Conservation (phyloP, 805 yeast species). For the Middelhovenomyces tepae region DNA sequence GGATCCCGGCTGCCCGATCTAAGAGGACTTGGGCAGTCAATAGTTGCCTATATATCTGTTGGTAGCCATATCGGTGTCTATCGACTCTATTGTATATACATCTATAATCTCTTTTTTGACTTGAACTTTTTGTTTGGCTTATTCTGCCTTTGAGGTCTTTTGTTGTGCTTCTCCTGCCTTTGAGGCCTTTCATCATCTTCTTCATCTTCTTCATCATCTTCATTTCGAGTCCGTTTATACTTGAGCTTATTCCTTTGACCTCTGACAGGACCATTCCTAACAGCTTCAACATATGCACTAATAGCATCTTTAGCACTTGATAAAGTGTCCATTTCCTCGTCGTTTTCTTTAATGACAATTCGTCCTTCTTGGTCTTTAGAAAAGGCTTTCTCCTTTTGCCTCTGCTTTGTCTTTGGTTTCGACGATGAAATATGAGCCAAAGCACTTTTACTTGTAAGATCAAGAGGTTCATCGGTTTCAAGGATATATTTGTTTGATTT, state of each 20-base stretch:
- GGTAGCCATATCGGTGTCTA: too few relatives aligned
- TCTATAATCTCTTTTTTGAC: too few relatives aligned
- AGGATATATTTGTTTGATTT: slow-evolving; percentile 51
- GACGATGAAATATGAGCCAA: slow-evolving; percentile 84
- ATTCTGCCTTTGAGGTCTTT: too few relatives aligned
- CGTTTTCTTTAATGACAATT: slow-evolving; percentile 49
- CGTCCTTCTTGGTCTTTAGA: slow-evolving; percentile 54
- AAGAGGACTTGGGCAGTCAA: too few relatives aligned
- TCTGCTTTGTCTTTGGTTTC: slow-evolving; percentile 45
- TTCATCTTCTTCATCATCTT: slow-evolving; percentile 44
- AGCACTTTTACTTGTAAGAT: slow-evolving; percentile 77
- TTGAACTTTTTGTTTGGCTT: too few relatives aligned
- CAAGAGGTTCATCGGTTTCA: slow-evolving; percentile 75
- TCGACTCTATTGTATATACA: too few relatives aligned
- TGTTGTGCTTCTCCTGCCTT: too few relatives aligned
- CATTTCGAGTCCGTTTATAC: slow-evolving; percentile 58
- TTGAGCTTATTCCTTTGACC: slow-evolving; percentile 90
- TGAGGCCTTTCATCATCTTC: slow-evolving; percentile 45
- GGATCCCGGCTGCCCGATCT: too few relatives aligned
- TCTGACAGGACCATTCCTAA: slow-evolving; percentile 84
- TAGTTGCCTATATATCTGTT: too few relatives aligned
- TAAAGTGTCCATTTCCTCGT: slow-evolving; percentile 16
- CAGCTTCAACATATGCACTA: slow-evolving; percentile 90
- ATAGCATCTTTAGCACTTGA: slow-evolving; percentile 43
- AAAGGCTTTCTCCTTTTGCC: slow-evolving; percentile 26